Evolutionary conservation across 1,139 yeast genomes (phyloP), one percentile per base, ranked within the genome.

Genomic region (Yamadazyma sp.): DNA sequence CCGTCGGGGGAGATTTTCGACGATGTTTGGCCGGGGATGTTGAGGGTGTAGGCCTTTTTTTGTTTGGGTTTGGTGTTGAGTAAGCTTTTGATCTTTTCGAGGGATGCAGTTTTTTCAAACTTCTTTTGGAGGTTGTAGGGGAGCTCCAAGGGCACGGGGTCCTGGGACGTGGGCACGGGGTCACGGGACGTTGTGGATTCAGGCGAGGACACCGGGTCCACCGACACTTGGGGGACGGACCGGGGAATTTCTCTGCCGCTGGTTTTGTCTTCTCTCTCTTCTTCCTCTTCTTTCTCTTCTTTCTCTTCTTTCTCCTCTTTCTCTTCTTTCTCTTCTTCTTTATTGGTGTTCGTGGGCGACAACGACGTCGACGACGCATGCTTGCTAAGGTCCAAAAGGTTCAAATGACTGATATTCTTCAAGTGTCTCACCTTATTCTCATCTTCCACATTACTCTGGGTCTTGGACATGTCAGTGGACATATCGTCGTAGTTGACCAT

Each of bases 1-100:
- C 96, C 96, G 56, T 87, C 94, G 0, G 96, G 95, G 0, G 90
- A 80, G 2, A 78, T 79, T 44, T 86, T 83, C 2, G 92, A 83
- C 32, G 87, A 77, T 0, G 97, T 89, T 50, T 89, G 85, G 2
- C 97, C 97, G 0, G 97, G 97, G 9, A 90, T 88, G 53, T 89
- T 95, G 37, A 90, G 73, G 0, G 96, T 88, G 18, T 95, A 85
- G 0, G 92, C 86, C 47, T 70, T 70, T 32, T 73, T 59, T 9
- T 70, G 66, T 27, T 65, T 58, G 13, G 73, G 71, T 43, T 68
- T 67, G 20, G 67, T 64, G 36, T 66, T 57, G 18, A 71, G 52
- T 23, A 71, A 49, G 22, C 54, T 57, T 45, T 68, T 69, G 36
- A 71, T 48, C 35, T 67, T 61, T 42, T 71, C 77, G 24, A 70